Base-by-base conservation (phyloP, 441 rosid genomes). In the Populus hybrid region DNA sequence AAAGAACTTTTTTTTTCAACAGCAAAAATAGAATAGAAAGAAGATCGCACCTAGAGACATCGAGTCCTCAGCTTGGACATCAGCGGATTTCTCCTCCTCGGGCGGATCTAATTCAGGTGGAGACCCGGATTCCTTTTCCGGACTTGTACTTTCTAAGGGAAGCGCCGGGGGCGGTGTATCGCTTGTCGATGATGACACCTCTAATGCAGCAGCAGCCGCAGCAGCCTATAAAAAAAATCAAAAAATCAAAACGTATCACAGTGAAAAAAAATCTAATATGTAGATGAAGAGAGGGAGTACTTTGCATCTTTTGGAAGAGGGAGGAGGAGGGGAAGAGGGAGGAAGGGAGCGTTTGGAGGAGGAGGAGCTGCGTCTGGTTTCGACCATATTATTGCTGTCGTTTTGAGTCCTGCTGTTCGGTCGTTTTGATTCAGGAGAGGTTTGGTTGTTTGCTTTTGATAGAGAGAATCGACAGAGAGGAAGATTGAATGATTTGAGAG, bases 341-440 rank as follows among this genome's bases (percentile, higher is more conserved):
- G 93, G 73, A 35, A 85, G 88, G 29, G 91, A 76, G 16, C 98
- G 95, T 86, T 96, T 96, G 74, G 72, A 35, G 42, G 92, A 86
- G 69, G 97, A 89, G 31, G 97, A 88, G 87, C 97, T 93, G 68
- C 99, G 91, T 75, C 99, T 86, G 53, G 99, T 96, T 84, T 94
- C 97, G 66, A 94, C 99, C 99, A 96, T 96, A 81, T 71, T 81
- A 7, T 36, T 50, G 56, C 38, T 79, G 64, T 73, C 28, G 81
- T 16, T 76, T 69, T 72, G 64, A 2, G n/a, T 68, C 8, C 69
- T 76, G 77, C 53, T 64, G 66, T 23, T 59, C 59, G 83, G 82
- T 73, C 45, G 69, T 64, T 40, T 69, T 64, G 68, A 24, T 65
- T 65, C 33, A 16, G 21, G 21, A 21, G 76, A 42, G 71, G 78